A percentile compares a stretch with the other conserved stretches of the same genome.
Conservation (phyloP, 208 protist genomes). For the Acanthamoeba divionensis region DNA sequence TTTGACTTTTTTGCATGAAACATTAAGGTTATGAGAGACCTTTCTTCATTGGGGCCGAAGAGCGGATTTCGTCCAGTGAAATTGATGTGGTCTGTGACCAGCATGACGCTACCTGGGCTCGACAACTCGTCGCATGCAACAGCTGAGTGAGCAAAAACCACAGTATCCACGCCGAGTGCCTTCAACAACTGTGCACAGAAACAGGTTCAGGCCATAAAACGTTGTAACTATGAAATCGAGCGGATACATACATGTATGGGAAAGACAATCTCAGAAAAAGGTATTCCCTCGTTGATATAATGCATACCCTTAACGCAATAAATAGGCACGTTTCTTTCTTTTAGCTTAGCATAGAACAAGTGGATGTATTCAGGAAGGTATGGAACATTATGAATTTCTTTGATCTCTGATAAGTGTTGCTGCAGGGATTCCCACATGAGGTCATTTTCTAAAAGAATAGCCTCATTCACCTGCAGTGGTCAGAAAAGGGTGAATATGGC, state of each 20-base stretch:
- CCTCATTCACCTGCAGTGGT: too few relatives aligned
- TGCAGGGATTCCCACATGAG: neutral
- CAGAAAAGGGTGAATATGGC: too few relatives aligned
- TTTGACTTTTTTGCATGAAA: neutral
- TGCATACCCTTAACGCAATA: neutral
- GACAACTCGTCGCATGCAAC: neutral
- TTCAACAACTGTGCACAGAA: neutral
- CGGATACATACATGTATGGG: neutral
- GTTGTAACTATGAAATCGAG: neutral
- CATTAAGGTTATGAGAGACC: neutral
- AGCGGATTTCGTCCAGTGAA: constrained; percentile 55
- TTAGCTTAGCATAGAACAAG: neutral
- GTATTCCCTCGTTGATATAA: neutral
- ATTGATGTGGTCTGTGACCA: constrained; percentile 46
- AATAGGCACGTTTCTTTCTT: neutral
- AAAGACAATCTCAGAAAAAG: neutral
- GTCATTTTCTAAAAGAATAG: neutral
- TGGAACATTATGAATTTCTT: neutral
- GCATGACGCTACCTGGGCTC: neutral
- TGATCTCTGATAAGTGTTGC: neutral
- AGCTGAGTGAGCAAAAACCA: neutral
- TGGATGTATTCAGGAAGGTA: neutral
- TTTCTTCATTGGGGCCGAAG: constrained; percentile 54
- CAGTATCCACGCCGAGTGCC: neutral
- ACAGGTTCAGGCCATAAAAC: neutral